Base-by-base conservation (phyloP, 169 alveolate genomes). In the Plasmodium vinckei region DNA sequence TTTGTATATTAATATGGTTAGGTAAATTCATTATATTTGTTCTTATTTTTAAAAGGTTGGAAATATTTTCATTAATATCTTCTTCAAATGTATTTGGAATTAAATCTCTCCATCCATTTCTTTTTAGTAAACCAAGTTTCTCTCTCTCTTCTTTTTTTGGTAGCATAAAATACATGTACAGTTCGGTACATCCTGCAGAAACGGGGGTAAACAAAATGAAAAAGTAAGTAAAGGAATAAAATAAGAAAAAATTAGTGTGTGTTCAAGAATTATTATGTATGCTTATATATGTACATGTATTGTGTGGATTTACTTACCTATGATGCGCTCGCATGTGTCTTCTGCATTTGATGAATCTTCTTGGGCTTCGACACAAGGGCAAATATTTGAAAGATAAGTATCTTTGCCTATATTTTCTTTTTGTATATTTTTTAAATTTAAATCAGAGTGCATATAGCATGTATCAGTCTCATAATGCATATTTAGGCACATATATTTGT, bases 71-170 rank as follows among this genome's bases (percentile, higher is more conserved):
- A 13, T 71, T 57, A 65, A 94, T 77, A 13, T 88, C 88, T 21
- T 89, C 93, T 59, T 92, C 87, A 73, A 92, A 64, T 42, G 87
- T 90, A 7, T 49, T 72, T 9, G 84, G 60, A 60, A 94, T 77
- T 54, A 94, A 64, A 63, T 94, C 96, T 23, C 96, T 88, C 96
- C 96, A 94, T 5, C 96, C 96, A 23, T 90, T 94, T 25, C 96
- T 87, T 46, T 60, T 82, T 13, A 65, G 59, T 13, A 94, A 64
- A 5, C 96, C 96, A 60, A 94, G 82, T 6, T 71, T 5, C 33
- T 90, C 92, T 17, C 96, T 82, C 56, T 94, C 96, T 19, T 72
- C 68, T 19, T 91, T 49, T 46, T 94, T 94, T 44, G 96, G 96
- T n/a, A 94, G 75, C 95, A 94, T 90, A 15, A 91, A 56, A 91